Evolutionary conservation across 2,329 filamentous ascomycete species (phyloP), one percentile per base, ranked within the genome.

Genomic region (Ophiostoma ips): DNA sequence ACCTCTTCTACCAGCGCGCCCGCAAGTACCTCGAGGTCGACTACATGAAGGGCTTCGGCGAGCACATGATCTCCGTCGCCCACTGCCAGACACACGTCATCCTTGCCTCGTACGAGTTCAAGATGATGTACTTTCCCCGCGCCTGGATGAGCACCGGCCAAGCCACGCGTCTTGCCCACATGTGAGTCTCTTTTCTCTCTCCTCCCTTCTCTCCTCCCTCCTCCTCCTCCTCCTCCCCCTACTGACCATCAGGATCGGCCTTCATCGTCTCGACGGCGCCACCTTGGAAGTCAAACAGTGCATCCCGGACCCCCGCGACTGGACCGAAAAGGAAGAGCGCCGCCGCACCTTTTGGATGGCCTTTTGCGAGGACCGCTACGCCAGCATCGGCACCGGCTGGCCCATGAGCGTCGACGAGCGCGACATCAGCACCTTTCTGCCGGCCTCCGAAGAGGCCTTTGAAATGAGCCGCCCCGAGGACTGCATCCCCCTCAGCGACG

Each of bases 341-440:
- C 76, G 92, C 48, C 76, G 92, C 56, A 94, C 88, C 0, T 96
- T 96, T 58, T 98, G 92, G 92, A 83, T 92, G 79, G 79, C 84
- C 3, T 96, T 95, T 61, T 87, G 83, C 58, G 71, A 88, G 55
- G 92, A 96, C 61, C 79, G 92, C 48, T 96, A 95, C 66, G 86
- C 88, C 6, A 95, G 88, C 60, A 92, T 95, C 51, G 92, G 92
- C 33, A 96, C 92, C 2, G 92, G 92, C 7, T 96, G 92, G 92
- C 92, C 92, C 1, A 90, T 96, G 85, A 81, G 77, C 1, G 78
- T 96, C 50, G 90, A 96, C 56, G 92, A 98, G 66, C 78, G 76
- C 61, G 92, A 98, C 69, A 86, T 96, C 57, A 73, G 84, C 68
- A 94, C 88, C 21, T 84, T 88, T 57, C 71, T 98, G 24, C 92